Base-by-base conservation (phyloP, 768 basidiomycete genomes). In the Asterophora parasitica region DNA sequence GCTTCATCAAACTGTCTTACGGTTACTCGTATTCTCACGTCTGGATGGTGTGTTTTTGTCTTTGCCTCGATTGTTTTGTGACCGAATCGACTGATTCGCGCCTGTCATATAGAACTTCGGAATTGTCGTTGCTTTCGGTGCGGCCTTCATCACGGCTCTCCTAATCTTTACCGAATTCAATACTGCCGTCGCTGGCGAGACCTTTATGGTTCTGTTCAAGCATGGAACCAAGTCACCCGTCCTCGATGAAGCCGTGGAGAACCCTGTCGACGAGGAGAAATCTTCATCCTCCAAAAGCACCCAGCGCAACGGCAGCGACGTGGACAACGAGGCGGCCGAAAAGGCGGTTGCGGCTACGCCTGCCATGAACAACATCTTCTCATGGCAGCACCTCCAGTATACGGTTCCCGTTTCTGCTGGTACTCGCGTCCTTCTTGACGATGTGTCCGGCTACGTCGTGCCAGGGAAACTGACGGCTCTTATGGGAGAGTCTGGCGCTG, bases 391-490 rank as follows among this genome's bases (percentile, higher is more conserved):
- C 51, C 52, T 91, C 40, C 68, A 72, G 48, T 94, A 92, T 61
- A 75, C 74, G 26, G 81, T 92, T 0, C 70, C 76, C 1, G 70
- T 82, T 12, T 51, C 66, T 2, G 73, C 71, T 3, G 78, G 75
- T 6, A 57, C 64, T 16, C 68, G 77, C 31, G 65, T 63, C 27
- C 70, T 92, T 1, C 69, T 92, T 46, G 76, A 90, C 52, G 76
- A 88, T 38, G 75, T 93, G 11, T 85, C 81, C 23, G 90, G 90
- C 0, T 92, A 77, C 62, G 88, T 90, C 16, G 79, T 78, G 9
- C 92, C 90, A 0, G 91, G 92, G 4, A 90, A 79, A 50, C 64
- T 92, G 48, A 88, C 85, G 0, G 86, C 85, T 44, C 74, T 82
- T 58, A 91, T 84, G 89, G 91, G 75, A 46, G 76, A 66, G 66